These are phyloP conservation scores for Boletus insuetus DNA, from an alignment of 768 basidiomycete species.

Conservation along the genomic window DNA sequence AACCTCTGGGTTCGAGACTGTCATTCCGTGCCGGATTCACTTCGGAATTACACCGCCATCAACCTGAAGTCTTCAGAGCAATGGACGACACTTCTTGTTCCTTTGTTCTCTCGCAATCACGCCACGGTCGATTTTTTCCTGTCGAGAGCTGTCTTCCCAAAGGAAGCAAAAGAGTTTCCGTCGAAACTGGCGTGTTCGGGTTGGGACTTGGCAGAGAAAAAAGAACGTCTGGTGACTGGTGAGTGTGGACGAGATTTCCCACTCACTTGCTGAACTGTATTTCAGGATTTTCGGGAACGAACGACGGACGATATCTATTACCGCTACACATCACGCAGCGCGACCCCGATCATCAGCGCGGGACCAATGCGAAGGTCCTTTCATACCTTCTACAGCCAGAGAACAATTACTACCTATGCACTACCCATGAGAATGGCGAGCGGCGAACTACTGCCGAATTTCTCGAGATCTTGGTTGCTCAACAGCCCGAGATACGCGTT, in stretches of 20 bases:
- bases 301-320: slow-evolving; percentile 40
- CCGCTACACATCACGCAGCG: slow-evolving; percentile 11
- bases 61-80: slow-evolving; percentile 42
- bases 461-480: slow-evolving; percentile 29
- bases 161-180: slow-evolving; percentile 47
- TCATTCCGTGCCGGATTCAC: slow-evolving; percentile 24
- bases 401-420: slow-evolving; percentile 36
- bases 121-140: slow-evolving; percentile 47
- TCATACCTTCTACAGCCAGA: slow-evolving; percentile 28
- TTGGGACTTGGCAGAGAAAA: slow-evolving; percentile 51
- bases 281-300: slow-evolving; percentile 50
- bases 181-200: slow-evolving; percentile 45
- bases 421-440: slow-evolving; percentile 9
- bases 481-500: slow-evolving; percentile 39
- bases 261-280: not conserved
- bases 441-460: slow-evolving; percentile 21
- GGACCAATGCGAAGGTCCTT: not conserved
- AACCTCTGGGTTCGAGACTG: slow-evolving; percentile 34
- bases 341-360: no score
- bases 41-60: slow-evolving; percentile 37
- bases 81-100: slow-evolving; percentile 25
- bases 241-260: not conserved
- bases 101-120: slow-evolving; percentile 37
- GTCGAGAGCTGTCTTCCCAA: slow-evolving; percentile 46
- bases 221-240: slow-evolving; percentile 13